Evolutionary conservation across 2,329 filamentous ascomycete genomes (phyloP), one percentile per base, ranked within the genome.

Genomic region (Trichophyton mentagrophytes): DNA sequence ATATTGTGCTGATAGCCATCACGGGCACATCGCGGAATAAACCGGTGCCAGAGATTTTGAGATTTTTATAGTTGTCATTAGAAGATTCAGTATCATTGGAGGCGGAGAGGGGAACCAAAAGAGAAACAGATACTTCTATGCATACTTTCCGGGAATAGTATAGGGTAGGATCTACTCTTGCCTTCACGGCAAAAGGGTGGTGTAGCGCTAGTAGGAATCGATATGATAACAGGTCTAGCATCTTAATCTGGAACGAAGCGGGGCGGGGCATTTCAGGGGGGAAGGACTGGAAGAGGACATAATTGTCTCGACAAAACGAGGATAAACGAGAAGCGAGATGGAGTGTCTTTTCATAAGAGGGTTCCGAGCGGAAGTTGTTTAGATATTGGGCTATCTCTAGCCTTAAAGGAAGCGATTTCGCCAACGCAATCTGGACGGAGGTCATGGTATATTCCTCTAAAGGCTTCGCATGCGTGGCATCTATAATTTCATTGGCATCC

Each of bases 341-440:
- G 17, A 30, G 27, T 11, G 30, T 33, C 30, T 36, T 17, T n/a
- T 36, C 60, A 62, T 74, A 74, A 0, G 68, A 67, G 2, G 69
- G 62, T 1, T 69, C 62, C 51, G 68, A 67, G 15, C 64, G 68
- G 8, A 74, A 64, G 44, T 67, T 67, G 59, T 74, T 74, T 49
- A 74, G 64, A 1, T 66, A 64, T 53, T 63, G 8, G 65, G 61
- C n/a, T 62, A 63, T 27, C 61, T 61, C 60, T 20, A 69, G 58
- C 11, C 68, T 64, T 3, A 63, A 61, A 0, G 62, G 64, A 13
- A 66, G 27, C 2, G 64, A 67, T 15, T 63, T 58, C 13, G 65
- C 20, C 2, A 68, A 61, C 2, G 63, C 42, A 17, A 61, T 59
- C 61, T 68, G 68, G 3, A 66, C 53, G 3, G 67, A 67, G 3